Percentiles rank a stretch among this genome's conserved stretches.
phyloP scores from a whole-genome alignment of 345 rosid genomes.

The Pistacia vera region DNA sequence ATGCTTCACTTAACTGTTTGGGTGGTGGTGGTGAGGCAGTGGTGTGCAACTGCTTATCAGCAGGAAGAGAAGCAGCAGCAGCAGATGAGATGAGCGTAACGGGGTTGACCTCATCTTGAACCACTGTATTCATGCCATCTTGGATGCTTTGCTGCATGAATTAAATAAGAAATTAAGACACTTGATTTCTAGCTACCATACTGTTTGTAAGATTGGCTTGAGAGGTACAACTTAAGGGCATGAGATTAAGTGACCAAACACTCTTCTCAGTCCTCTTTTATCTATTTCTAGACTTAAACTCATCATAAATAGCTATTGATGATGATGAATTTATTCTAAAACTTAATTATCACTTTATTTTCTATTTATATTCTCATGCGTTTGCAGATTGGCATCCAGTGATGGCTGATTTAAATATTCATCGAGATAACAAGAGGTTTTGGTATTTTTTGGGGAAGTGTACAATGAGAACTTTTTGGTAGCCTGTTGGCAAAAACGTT shows the following conservation, averaged over 20 bases:
- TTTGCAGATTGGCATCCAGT: too few species aligned
- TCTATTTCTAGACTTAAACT: neutral
- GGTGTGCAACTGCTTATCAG: conserved; percentile 44
- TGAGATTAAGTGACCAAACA: neutral
- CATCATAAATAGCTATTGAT: neutral
- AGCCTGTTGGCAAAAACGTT: too few species aligned
- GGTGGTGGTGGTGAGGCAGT: conserved; percentile 33
- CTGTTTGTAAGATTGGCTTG: neutral
- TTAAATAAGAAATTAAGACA: neutral
- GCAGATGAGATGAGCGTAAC: conserved; percentile 54
- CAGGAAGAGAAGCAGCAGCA: conserved; percentile 40
- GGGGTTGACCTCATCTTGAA: conserved; percentile 67
- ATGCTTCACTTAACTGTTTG: neutral
- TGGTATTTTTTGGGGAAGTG: too few species aligned
- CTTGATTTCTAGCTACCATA: neutral
- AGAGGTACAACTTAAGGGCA: neutral
- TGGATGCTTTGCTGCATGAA: conserved; percentile 60
- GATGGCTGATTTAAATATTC: too few species aligned
- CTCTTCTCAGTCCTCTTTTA: neutral
- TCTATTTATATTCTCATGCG: neutral
- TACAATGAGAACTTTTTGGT: too few species aligned
- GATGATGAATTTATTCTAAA: neutral
- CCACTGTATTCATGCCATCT: conserved; percentile 56
- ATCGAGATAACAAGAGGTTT: too few species aligned
- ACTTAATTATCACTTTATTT: neutral